Base-by-base conservation (phyloP, 2,329 filamentous ascomycete genomes). In the Coleophoma crateriformis region DNA sequence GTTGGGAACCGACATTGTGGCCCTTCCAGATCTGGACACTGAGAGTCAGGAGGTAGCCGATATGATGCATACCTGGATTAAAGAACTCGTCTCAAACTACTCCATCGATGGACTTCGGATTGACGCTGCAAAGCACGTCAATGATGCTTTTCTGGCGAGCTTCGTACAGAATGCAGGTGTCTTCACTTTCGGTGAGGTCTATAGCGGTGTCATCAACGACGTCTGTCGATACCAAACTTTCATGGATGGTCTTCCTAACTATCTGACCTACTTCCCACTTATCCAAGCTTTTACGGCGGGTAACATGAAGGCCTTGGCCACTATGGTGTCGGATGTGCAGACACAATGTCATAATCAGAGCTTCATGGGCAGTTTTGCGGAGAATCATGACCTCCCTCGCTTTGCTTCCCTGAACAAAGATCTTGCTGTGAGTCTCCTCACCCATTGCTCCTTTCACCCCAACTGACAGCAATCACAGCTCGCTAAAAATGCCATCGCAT, bases 1-100 rank as follows among this genome's bases (percentile, higher is more conserved):
- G 75, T 66, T 77, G 20, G 77, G 77, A 11, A 71, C 77, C 56
- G 60, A 66, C 22, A 67, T 61, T 3, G 71, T 76, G 12, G 61
- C 72, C 8, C 67, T 77, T 22, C 68, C 71, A 1, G 74, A 77
- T 55, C 61, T 77, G 13, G 65, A 69, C 20, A 76, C 73, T 5
- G 71, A 75, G 45, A 64, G 70, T 39, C 49, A 61, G 8, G 60
- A 64, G 2, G 70, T 74, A 2, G 65, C 66, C 46, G 48, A 63
- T 1, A 65, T 68, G 50, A 64, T 68, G 47, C 61, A 66, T 17
- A 55, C 59, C 27, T 74, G 72, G 72, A 65, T 72, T 39, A 55
- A 59, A 3, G 55, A 63, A 12, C 59, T 73, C 45, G 65, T 75
- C 32, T 57, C 64, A 0, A 71, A 70, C 44, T 77, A 76, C 54